phyloP scores from a whole-genome alignment of 805 yeast genomes.

The Saccharomycopsis fermentans region DNA sequence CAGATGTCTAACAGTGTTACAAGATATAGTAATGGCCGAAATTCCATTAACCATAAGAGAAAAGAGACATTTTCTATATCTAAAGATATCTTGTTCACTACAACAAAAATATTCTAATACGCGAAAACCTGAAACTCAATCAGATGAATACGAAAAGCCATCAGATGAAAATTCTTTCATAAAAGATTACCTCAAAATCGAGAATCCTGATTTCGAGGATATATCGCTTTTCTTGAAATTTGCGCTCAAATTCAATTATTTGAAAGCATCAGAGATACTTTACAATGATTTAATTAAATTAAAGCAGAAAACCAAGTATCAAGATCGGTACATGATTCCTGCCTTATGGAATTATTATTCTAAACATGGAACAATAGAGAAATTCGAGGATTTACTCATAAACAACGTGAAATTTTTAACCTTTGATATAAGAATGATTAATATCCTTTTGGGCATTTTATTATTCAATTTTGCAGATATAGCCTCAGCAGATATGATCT shows the following conservation, averaged over 20 bases:
- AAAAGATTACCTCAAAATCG: neutral
- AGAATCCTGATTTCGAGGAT: neutral
- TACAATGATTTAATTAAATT: neutral
- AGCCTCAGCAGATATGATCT: neutral
- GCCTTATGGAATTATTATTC: neutral
- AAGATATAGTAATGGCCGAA: conserved; percentile 2
- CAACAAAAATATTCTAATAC: neutral
- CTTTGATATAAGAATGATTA: neutral
- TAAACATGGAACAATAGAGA: neutral
- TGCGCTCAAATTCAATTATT: neutral
- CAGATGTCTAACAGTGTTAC: conserved; percentile 1
- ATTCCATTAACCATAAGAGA: conserved; percentile 11
- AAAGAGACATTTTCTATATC: conserved; percentile 10
- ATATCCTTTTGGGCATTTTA: neutral
- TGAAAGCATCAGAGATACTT: neutral
- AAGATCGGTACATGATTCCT: conserved; percentile 1
- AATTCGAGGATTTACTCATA: neutral
- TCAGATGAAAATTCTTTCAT: neutral
- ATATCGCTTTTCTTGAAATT: neutral
- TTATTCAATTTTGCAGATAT: neutral
- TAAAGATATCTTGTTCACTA: neutral
- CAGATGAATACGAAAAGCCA: neutral
- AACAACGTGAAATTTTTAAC: neutral
- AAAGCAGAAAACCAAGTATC: neutral
- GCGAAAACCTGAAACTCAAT: too few species aligned